These are phyloP conservation scores for Beauveria sp. DNA, from an alignment of 2,329 filamentous ascomycete genomes.

Conservation along the genomic window DNA sequence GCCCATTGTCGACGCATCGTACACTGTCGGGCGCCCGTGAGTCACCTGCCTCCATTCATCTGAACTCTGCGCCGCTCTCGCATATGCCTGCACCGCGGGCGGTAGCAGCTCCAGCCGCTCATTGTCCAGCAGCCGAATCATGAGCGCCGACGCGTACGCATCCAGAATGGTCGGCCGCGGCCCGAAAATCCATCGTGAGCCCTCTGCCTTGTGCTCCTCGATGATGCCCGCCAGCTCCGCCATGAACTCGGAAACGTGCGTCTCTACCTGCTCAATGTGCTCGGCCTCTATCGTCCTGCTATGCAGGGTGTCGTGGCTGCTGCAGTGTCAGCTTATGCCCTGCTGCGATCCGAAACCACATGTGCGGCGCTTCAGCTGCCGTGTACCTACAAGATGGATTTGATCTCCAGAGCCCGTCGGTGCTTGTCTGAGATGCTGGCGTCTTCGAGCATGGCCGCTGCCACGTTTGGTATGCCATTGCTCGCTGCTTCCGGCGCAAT, in stretches of 20 bases:
- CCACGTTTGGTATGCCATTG: slow-evolving; percentile 22
- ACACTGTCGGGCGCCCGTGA: slow-evolving; percentile 21
- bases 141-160: slow-evolving; percentile 19
- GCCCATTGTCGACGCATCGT: slow-evolving; percentile 16
- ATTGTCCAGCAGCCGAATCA: slow-evolving; percentile 19
- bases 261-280: slow-evolving; percentile 19
- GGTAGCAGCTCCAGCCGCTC: slow-evolving; percentile 19
- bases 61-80: slow-evolving; percentile 15
- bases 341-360: no score
- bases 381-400: slow-evolving; percentile 23
- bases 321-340: background rate
- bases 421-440: slow-evolving; percentile 19
- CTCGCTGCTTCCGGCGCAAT: slow-evolving; percentile 18
- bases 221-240: slow-evolving; percentile 16
- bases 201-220: slow-evolving; percentile 7
- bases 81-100: slow-evolving; percentile 17
- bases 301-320: slow-evolving; percentile 21
- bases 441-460: slow-evolving; percentile 22
- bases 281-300: slow-evolving; percentile 19
- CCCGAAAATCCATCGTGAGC: slow-evolving; percentile 22
- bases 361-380: no score
- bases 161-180: slow-evolving; percentile 23
- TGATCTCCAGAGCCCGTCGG: slow-evolving; percentile 24
- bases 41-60: slow-evolving; percentile 21
- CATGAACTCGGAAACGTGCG: slow-evolving; percentile 18